These are phyloP conservation scores for Striga hermonthica DNA, from an alignment of 305 asterid species.

Conservation along the genomic window DNA sequence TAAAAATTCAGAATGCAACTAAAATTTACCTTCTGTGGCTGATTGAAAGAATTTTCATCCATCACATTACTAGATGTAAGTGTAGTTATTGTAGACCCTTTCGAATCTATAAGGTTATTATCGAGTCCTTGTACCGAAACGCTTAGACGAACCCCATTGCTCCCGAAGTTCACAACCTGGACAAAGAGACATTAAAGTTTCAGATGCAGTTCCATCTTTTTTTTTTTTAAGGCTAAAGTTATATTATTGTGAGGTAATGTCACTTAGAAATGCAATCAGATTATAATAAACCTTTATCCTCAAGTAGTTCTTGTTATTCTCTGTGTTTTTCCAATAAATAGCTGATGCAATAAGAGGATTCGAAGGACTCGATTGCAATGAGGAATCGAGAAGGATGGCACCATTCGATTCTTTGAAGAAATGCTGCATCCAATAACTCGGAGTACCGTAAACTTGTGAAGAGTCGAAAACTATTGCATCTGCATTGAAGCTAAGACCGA, in stretches of 20 bases:
- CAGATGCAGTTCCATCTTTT: background rate
- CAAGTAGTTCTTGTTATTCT: slow-evolving; percentile 43
- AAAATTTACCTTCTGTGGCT: slow-evolving; percentile 55
- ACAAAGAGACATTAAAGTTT: background rate
- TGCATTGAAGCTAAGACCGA: slow-evolving; percentile 60
- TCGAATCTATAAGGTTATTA: slow-evolving; percentile 37
- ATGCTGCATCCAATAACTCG: slow-evolving; percentile 95
- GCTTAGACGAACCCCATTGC: slow-evolving; percentile 40
- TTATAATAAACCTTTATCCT: slow-evolving; percentile 48
- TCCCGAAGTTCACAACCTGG: slow-evolving; percentile 72
- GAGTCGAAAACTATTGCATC: slow-evolving; percentile 93
- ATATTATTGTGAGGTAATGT: background rate
- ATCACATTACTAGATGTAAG: slow-evolving; percentile 53
- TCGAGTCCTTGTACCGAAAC: slow-evolving; percentile 48
- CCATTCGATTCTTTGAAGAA: slow-evolving; percentile 81
- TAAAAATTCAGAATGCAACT: background rate
- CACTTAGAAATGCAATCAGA: background rate
- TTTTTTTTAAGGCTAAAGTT: background rate
- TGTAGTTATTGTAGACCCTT: slow-evolving; percentile 50
- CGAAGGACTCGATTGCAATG: slow-evolving; percentile 48
- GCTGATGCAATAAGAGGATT: slow-evolving; percentile 63
- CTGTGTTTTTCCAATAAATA: slow-evolving; percentile 53
- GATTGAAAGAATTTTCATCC: slow-evolving; percentile 75
- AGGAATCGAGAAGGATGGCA: slow-evolving; percentile 66
- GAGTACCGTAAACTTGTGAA: slow-evolving; percentile 73